Evolutionary conservation across 2,329 filamentous ascomycete species (phyloP).

Genomic region (Fusarium musae): DNA sequence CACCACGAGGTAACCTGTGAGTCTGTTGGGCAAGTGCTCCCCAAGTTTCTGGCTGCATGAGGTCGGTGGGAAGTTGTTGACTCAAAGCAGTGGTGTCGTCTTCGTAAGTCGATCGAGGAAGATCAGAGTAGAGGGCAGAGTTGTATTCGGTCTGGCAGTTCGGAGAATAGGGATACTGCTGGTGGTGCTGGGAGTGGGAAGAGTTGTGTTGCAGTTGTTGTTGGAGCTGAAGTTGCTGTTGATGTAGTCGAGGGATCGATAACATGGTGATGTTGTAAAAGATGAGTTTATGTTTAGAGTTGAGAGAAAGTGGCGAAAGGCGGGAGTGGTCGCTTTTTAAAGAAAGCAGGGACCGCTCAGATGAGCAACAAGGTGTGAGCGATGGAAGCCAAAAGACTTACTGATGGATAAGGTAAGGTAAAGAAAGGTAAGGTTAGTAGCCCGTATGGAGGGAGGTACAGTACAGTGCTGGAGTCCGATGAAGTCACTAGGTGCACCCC

Average conservation of each 20-base stretch:
- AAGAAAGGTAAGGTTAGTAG: neutral
- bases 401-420: constrained; percentile 23
- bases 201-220: constrained; percentile 47
- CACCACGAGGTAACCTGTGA: constrained; percentile 52
- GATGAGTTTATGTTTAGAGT: constrained; percentile 37
- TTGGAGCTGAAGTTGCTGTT: constrained; percentile 42
- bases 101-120: constrained; percentile 37
- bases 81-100: constrained; percentile 43
- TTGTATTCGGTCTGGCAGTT: constrained; percentile 38
- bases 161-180: constrained; percentile 29
- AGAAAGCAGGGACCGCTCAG: constrained; percentile 27
- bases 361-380: constrained; percentile 15
- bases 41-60: constrained; percentile 59
- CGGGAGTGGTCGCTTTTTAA: constrained; percentile 43
- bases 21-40: constrained; percentile 51
- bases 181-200: constrained; percentile 30
- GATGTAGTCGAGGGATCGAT: constrained; percentile 44
- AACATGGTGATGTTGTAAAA: constrained; percentile 44
- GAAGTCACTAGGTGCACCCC: constrained; percentile 3
- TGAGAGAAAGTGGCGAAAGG: constrained; percentile 40
- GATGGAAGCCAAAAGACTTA: constrained; percentile 38
- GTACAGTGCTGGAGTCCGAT: neutral
- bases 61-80: constrained; percentile 41
- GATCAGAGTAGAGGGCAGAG: constrained; percentile 28
- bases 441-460: neutral